Evolutionary conservation across 441 rosid genomes (phyloP).

Genomic region (Geranium incanum): DNA sequence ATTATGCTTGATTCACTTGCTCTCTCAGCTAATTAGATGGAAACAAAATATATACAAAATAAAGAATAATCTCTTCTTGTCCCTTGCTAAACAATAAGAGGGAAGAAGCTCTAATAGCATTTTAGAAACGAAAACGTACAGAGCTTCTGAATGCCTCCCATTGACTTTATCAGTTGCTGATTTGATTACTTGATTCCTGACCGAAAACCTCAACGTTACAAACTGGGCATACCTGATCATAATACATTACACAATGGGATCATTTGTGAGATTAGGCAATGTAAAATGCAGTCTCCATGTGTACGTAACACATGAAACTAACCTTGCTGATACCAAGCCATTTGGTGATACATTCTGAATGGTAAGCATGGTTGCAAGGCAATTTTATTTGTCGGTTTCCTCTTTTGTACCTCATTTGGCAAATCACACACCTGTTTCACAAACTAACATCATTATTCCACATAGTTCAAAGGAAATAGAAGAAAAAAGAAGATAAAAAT

Average conservation of each 20-base stretch:
- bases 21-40: neutral
- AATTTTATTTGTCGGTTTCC: conserved; percentile 49
- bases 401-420: conserved; percentile 56
- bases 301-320: neutral
- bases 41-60: neutral
- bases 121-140: conserved; percentile 10
- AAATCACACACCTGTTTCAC: conserved; percentile 51
- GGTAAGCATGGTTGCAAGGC: conserved; percentile 63
- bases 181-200: conserved; percentile 31
- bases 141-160: conserved; percentile 14
- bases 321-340: conserved; percentile 73
- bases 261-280: neutral
- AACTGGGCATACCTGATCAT: conserved; percentile 44
- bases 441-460: neutral
- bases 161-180: conserved; percentile 14
- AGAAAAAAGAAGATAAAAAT: neutral
- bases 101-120: neutral
- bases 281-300: neutral
- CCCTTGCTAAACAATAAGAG: conserved; percentile 18
- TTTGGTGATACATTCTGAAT: conserved; percentile 48
- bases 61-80: conserved; percentile 5
- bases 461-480: no score
- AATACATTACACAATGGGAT: neutral
- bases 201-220: conserved; percentile 50
- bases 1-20: neutral